Evolutionary conservation across 306 rosid genomes (phyloP).

Genomic region (Pterocarpus macrocarpus): DNA sequence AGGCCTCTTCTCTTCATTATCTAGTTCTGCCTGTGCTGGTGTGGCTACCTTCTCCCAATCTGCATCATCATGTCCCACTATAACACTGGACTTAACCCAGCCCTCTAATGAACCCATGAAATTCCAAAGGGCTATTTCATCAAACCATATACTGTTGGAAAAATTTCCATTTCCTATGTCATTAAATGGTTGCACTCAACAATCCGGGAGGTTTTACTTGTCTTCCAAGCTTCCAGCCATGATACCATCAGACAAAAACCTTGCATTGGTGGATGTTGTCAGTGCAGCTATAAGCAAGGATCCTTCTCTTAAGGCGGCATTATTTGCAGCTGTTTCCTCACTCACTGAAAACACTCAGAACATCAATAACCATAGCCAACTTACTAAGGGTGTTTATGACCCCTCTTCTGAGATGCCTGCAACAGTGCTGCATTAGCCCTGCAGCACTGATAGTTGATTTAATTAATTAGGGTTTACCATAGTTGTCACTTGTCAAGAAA

Average conservation of each 20-base stretch:
- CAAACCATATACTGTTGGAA: conserved; percentile 12
- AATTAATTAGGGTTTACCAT: no score
- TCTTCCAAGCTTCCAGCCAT: conserved; percentile 23
- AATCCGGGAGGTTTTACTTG: conserved; percentile 18
- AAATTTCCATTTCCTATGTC: conserved; percentile 27
- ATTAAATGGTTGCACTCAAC: conserved; percentile 15
- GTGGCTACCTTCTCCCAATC: conserved; percentile 36
- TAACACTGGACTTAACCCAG: conserved; percentile 57
- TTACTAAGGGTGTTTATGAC: not conserved
- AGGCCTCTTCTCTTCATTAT: conserved; percentile 35
- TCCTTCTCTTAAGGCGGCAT: conserved; percentile 47
- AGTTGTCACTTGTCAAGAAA: no score
- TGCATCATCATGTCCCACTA: conserved; percentile 52
- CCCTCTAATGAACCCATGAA: conserved; percentile 12
- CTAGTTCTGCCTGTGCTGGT: conserved; percentile 4
- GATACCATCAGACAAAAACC: conserved; percentile 7
- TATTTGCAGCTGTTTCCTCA: conserved; percentile 45
- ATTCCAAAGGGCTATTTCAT: conserved; percentile 30
- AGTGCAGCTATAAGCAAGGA: conserved; percentile 48
- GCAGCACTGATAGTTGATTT: no score
- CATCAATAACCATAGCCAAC: not conserved
- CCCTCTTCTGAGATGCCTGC: no score
- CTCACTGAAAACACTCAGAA: conserved; percentile 29
- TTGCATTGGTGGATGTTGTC: conserved; percentile 42
- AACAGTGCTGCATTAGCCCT: no score